Base-by-base conservation (phyloP, 192 early-diverging fungal genomes). In the Globomyces pollinis-pini region DNA sequence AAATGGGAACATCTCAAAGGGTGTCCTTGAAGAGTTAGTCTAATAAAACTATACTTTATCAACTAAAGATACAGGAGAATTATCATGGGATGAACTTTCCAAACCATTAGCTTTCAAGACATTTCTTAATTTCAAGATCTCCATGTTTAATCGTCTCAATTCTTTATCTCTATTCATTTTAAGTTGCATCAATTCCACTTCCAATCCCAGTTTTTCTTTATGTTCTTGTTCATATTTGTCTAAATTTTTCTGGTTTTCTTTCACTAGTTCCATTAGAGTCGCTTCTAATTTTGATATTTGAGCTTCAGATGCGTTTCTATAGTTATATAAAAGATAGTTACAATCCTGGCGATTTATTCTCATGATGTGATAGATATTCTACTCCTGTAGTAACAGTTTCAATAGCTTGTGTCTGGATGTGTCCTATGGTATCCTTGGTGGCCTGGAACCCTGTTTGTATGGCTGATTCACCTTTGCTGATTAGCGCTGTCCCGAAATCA, bases 171-270 rank as follows among this genome's bases (percentile, higher is more conserved):
- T 2, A 4, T 20, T 26, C 44, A 47, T 47, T 26, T 47, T 47
- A 6, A 47, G 44, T n/a, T 24, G 23, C 21, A 47, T 47, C 44
- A 47, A 26, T 47, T 47, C 44, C 8, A 47, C 44, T 47, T 47
- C 44, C 23, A 47, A 24, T 26, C 28, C 23, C 44, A 47, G 21
- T 13, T 47, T 47, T 47, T 47, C 23, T 13, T 47, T 47, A 8
- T 47, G 44, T 24, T 26, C 23, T 15, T 47, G 23, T 26, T 47
- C 44, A n/a, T 47, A 47, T 4, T 47, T 24, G 21, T 47, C 28
- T 7, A 24, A 26, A 20, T 26, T 47, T 26, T 47, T 47, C 3
- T 20, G 23, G 5, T 47, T 47, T 26, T 47, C 44, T 26, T 47
- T 20, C 1, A 47, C 28, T n/a, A 47, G 23, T 13, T 47, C 44